These are phyloP conservation scores for Candida buenavistaensis DNA, from an alignment of 1,139 yeast genomes.

Conservation along the genomic window DNA sequence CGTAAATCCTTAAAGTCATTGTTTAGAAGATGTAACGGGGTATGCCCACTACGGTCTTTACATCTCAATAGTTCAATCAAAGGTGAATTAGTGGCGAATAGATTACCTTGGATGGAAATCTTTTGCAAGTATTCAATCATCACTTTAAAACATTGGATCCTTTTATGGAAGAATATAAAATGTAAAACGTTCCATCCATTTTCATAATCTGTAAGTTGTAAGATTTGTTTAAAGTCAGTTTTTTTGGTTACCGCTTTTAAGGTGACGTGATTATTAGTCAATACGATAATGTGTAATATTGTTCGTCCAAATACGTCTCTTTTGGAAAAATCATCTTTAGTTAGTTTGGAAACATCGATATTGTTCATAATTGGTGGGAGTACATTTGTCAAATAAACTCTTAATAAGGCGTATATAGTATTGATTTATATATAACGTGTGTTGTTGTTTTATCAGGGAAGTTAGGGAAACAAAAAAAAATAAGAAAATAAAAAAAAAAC, in stretches of 20 bases:
- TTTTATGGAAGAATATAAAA: slow-evolving; percentile 60
- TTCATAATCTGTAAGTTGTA: slow-evolving; percentile 61
- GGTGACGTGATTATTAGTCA: slow-evolving; percentile 50
- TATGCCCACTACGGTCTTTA: slow-evolving; percentile 66
- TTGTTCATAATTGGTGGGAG: slow-evolving; percentile 15
- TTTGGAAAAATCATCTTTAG: slow-evolving; percentile 42
- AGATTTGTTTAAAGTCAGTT: slow-evolving; percentile 35
- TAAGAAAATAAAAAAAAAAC: no score
- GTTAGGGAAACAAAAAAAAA: no score
- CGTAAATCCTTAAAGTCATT: slow-evolving; percentile 41
- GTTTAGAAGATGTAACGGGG: slow-evolving; percentile 60
- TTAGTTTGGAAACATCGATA: slow-evolving; percentile 12
- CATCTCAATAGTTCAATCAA: slow-evolving; percentile 46
- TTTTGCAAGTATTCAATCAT: slow-evolving; percentile 42
- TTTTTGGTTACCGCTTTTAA: slow-evolving; percentile 49
- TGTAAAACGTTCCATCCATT: slow-evolving; percentile 86
- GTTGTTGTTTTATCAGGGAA: no score
- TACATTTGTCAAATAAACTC: no score
- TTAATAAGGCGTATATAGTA: no score
- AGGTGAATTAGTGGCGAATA: slow-evolving; percentile 22
- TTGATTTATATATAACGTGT: no score
- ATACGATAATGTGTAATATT: slow-evolving; percentile 57
- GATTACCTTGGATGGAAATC: slow-evolving; percentile 13
- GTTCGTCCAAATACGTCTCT: slow-evolving; percentile 79
- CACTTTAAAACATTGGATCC: slow-evolving; percentile 54